Evolutionary conservation across 345 rosid genomes (phyloP).

Genomic region (Physaria fendleri): DNA sequence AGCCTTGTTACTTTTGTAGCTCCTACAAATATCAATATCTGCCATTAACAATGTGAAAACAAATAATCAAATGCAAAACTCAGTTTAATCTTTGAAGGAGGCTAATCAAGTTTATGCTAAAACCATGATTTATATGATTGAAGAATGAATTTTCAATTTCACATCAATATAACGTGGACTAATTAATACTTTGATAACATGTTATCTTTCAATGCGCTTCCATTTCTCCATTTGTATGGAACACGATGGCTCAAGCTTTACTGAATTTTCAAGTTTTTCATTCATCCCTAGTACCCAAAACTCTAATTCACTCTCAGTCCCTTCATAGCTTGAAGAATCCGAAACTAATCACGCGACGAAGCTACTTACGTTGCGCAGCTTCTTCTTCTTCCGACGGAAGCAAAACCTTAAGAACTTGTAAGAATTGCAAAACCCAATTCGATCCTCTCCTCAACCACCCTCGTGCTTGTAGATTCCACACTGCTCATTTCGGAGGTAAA

Average conservation of each 20-base stretch:
- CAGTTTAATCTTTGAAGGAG: neutral
- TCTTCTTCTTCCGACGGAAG: constrained; percentile 1
- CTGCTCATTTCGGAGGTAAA: constrained; percentile 91
- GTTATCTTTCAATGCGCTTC: too few species aligned
- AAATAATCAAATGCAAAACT: constrained; percentile 3
- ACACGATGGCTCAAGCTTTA: constrained; percentile 10
- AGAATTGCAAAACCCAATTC: constrained; percentile 88
- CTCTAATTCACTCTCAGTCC: neutral
- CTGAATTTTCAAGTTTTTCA: neutral
- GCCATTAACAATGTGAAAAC: constrained; percentile 38
- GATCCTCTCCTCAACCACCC: constrained; percentile 72
- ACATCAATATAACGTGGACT: too few species aligned
- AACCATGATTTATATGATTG: too few species aligned
- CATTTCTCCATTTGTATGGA: neutral
- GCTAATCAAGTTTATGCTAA: too few species aligned
- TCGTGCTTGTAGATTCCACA: constrained; percentile 75
- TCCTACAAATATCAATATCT: constrained; percentile 46
- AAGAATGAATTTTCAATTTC: too few species aligned
- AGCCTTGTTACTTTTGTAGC: constrained; percentile 25
- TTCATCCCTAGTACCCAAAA: neutral
- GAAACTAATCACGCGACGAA: neutral
- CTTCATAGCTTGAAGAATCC: neutral
- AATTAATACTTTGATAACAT: too few species aligned
- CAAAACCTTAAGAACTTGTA: constrained; percentile 57
- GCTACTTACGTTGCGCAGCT: constrained; percentile 12